Evolutionary conservation across 1,284 basidiomycete genomes (phyloP), one percentile per base, ranked within the genome.

Genomic region (Cutaneotrichosporon curvatum): DNA sequence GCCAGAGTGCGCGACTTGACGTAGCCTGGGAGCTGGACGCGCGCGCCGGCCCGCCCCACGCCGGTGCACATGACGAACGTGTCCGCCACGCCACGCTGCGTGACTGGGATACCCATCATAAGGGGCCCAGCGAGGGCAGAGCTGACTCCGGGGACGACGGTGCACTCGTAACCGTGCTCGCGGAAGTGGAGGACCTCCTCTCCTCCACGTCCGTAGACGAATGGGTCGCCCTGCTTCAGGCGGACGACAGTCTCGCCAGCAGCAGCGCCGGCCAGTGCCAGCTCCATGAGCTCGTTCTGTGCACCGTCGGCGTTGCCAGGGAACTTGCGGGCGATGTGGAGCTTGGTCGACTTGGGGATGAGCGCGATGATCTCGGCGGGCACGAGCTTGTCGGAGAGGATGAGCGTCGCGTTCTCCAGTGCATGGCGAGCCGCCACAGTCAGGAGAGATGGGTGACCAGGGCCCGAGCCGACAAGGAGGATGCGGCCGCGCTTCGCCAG

Each of bases 161-260:
- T 75, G 2, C 84, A 80, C 54, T 89, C 83, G 63, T 84, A 85
- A 0, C 90, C 91, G 40, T 83, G 82, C 43, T 80, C 73, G 12
- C 89, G 81, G 79, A 96, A 94, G 68, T 86, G 88, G 16, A 96
- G 76, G 1, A 97, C 81, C 70, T 98, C 94, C 67, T 97, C 94
- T 11, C 91, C 91, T 0, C 86, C 87, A 19, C 94, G 81, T 3
- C 89, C 94, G 63, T 95, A 98, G 0, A 98, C 81, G 23, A 87
- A 85, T 1, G 94, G 94, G 67, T 97, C 94, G 22, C 94, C 94
- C 76, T 97, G 94, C 73, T 98, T 97, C 14, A 98, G 78, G 79
- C 94, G 77, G 19, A 98, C 86, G 25, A 98, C 91, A 3, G 81
- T 85, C 60, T 90, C 75, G 0, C 94, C 94, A 10, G 78, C 76